Conservation (phyloP, 192 early-diverging fungal genomes). For the Cladochytrium replicatum region DNA sequence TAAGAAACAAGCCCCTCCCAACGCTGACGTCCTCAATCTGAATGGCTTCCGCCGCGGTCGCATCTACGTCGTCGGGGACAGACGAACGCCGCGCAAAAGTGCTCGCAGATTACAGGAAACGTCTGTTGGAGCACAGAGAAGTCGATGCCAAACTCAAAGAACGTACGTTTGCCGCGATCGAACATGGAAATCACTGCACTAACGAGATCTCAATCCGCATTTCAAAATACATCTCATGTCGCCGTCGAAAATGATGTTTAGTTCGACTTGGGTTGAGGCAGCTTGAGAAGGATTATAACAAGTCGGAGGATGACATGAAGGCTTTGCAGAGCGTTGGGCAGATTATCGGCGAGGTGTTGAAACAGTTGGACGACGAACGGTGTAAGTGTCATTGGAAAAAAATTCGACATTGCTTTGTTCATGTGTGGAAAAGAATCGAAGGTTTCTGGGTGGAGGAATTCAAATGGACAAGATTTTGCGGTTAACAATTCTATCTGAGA, state of each 20-base stretch:
- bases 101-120: slow-evolving; percentile 73
- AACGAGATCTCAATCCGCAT: too few species aligned
- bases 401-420: background rate
- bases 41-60: too few species aligned
- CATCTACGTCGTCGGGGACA: too few species aligned
- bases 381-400: slow-evolving; percentile 45
- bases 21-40: too few species aligned
- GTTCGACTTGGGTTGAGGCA: slow-evolving; percentile 76
- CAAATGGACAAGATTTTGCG: too few species aligned
- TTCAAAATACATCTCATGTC: too few species aligned
- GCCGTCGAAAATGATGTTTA: too few species aligned
- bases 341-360: slow-evolving; percentile 95
- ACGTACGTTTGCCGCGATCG: too few species aligned
- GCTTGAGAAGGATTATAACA: slow-evolving; percentile 86
- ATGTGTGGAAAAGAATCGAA: background rate
- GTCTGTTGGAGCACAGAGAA: slow-evolving; percentile 87
- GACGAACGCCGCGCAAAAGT: slow-evolving; percentile 71
- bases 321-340: slow-evolving; percentile 97
- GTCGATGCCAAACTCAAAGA: slow-evolving; percentile 94
- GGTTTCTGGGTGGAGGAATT: too few species aligned
- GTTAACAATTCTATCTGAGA: too few species aligned
- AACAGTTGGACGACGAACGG: slow-evolving; percentile 92
- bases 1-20: too few species aligned
- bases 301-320: slow-evolving; percentile 96
- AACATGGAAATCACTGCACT: too few species aligned